Base-by-base conservation (phyloP, 495 filamentous ascomycete genomes). In the Hypoxylon fuscum region DNA sequence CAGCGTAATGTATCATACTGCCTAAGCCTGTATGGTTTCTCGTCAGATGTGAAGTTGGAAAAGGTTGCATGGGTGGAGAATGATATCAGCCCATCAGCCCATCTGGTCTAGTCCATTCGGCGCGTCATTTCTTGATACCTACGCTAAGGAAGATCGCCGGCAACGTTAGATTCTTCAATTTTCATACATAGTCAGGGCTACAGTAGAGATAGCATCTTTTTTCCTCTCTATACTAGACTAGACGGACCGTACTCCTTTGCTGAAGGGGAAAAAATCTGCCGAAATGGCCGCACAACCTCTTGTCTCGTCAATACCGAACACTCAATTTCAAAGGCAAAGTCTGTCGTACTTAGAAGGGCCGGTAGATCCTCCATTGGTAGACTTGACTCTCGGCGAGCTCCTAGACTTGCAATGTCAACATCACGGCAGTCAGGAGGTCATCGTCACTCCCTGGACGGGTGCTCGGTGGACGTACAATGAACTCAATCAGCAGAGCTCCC, bases 371-470 rank as follows among this genome's bases (percentile, higher is more conserved):
- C 78, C 79, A 1, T 74, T 90, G 41, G 76, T 87, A 52, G 81
- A 86, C 31, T 70, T 89, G 37, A 88, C 87, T 0, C 76, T 89
- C 7, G 82, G 85, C 5, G 83, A 87, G 60, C 73, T 90, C 12
- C 73, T 90, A 27, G 79, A 84, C 25, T 74, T 87, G 2, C 87
- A 89, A 74, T 84, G 82, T 20, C 74, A 83, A 3, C 82, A 84
- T n/a, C 82, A 87, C 72, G 79, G 81, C 1, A 76, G 78, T 17
- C 77, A 80, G 25, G 85, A 89, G 64, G 87, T 82, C 27, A 70
- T 89, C 15, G 81, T 89, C 12, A 85, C 87, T 31, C 84, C 87
- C 2, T 88, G 86, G 85, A 87, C 85, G 0, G 85, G 84, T 2
- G 79, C 85, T 14, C 75, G 87, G 54, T 88, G 85, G 85, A 88